Percentiles rank a stretch among this genome's conserved stretches.
phyloP scores from a whole-genome alignment of 1,139 yeast genomes.

The Scheffersomyces titani region DNA sequence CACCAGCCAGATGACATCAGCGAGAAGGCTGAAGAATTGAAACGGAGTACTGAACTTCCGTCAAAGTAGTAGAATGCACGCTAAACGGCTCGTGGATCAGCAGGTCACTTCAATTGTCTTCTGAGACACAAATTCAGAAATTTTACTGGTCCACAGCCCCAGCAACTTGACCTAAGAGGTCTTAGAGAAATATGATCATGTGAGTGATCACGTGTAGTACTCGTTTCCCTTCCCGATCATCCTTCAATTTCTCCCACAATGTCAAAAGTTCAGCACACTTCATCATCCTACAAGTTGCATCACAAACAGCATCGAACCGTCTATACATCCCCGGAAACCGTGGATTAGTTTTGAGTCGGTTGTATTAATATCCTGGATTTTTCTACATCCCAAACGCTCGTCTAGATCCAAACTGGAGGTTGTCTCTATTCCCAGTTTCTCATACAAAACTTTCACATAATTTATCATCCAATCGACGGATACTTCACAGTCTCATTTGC shows the following conservation, averaged over 20 bases:
- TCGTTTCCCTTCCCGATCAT: not conserved
- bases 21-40: not conserved
- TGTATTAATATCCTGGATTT: not conserved
- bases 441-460: not conserved
- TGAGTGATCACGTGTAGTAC: not conserved
- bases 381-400: not conserved
- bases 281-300: not conserved
- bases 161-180: not conserved
- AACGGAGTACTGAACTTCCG: not conserved
- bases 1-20: not conserved
- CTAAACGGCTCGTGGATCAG: not conserved
- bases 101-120: not conserved
- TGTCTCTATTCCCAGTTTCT: not conserved
- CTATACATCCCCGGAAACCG: not conserved
- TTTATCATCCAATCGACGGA: not conserved
- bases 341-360: not conserved
- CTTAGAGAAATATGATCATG: not conserved
- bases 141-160: not conserved
- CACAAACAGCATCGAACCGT: not conserved
- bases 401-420: not conserved
- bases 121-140: not conserved
- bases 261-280: not conserved
- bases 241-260: not conserved
- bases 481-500: not conserved
- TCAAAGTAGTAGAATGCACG: not conserved